Evolutionary conservation across 2,329 filamentous ascomycete genomes (phyloP), one percentile per base, ranked within the genome.

Genomic region (Penicillium sp.): DNA sequence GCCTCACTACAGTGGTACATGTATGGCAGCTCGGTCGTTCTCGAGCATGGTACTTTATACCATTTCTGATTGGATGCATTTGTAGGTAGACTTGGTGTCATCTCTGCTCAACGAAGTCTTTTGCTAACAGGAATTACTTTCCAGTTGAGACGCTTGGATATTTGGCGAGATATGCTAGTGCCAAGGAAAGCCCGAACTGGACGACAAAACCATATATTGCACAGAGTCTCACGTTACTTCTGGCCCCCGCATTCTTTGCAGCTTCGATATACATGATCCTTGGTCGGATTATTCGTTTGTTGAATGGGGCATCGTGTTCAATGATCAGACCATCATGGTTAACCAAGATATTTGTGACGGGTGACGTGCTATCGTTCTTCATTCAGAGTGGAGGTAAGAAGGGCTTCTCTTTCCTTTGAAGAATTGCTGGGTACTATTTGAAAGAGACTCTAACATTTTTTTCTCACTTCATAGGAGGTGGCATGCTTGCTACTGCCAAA

Each of bases 1-100:
- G 43, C 3, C 59, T 56, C 4, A 57, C 55, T 4, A 54, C 63
- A 0, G 47, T 55, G 2, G 22, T 44, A n/a, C 64, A 60, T 39
- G 36, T 36, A 10, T 60, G 52, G 38, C 59, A 63, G 39, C 43
- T 67, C 34, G 29, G 54, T 29, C 52, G 51, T 18, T 53, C 56
- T 24, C 55, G 56, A 46, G 61, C 56, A 34, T 64, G 64, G 56
- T 67, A 64, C 50, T 64, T 64, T 45, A 61, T 54, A 21, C 60
- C 70, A 75, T 79, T 82, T 57, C 70, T 81, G 53, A 62, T 74
- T 3, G 64, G 79, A 6, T 54, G 58, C 22, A 14, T 53, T 13
- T 65, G 64, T 67, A 31, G 29, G 64, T 60, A 22, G 14, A 1
- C 7, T 3, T 9, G 9, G 11, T 14, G 2, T 10, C 5, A 2